Base-by-base conservation (phyloP, 306 rosid species). In the Vicia sativa region DNA sequence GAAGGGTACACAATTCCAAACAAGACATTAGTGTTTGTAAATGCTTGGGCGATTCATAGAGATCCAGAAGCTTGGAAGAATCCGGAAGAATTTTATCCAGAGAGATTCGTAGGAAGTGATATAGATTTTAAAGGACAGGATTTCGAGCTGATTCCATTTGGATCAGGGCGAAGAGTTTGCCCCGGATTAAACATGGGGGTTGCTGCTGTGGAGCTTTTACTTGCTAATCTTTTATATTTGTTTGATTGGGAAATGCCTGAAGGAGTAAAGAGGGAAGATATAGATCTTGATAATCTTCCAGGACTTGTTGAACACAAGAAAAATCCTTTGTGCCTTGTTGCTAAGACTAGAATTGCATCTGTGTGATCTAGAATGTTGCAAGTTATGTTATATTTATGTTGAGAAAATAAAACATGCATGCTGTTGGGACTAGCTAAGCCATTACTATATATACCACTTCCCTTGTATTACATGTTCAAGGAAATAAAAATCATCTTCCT, bases 201-300 rank as follows among this genome's bases (percentile, higher is more conserved):
- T 38, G 67, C 49, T 18, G 38, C 67, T 0, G 11, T 61, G 11
- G 49, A 61, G 0, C 34, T 61, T 19, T 29, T 61, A 6, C 67
- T 61, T 19, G 67, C 49, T 38, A 61, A 61, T 38, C 34, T 61
- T 38, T 31, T 61, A 6, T 39, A 61, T 61, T 61, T 42, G 29
- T 61, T 61, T 19, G 67, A 61, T 61, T 61, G 67, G 67, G 67
- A 61, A 38, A 61, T 61, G 67, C 49, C 67, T 6, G 31, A 61
- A 18, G 67, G 67, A 1, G 11, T 61, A 4, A 61, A 61, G 11
- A 19, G 34, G 18, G 67, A 38, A 19, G 34, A 61, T 13, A 61
- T 38, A 2, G 67, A 61, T 10, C 12, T 23, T 39, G 49, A 61
- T 1, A 34, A 10, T 41, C 67, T 61, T 61, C 67, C 67, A 0